phyloP scores from a whole-genome alignment of 495 filamentous ascomycete species.

The Xylaria telfairii region DNA sequence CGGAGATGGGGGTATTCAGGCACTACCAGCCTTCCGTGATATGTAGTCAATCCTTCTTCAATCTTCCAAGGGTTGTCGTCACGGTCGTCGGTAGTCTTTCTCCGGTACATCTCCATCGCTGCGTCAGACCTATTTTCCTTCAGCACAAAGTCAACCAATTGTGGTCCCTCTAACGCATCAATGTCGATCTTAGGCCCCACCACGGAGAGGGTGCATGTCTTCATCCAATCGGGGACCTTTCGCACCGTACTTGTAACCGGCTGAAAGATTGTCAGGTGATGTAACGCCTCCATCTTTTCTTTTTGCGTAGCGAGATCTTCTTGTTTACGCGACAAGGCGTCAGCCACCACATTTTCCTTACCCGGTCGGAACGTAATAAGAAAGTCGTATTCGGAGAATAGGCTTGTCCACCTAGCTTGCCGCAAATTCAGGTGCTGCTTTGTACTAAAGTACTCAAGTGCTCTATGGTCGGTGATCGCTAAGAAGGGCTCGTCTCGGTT shows the following conservation, averaged over 20 bases:
- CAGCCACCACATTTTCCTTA: background rate
- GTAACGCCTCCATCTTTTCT: background rate
- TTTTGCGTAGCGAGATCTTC: background rate
- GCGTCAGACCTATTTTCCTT: background rate
- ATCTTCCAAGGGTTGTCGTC: background rate
- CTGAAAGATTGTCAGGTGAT: background rate
- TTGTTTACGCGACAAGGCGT: background rate
- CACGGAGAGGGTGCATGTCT: no score
- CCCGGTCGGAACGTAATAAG: conserved; percentile 13
- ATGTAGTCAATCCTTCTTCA: background rate
- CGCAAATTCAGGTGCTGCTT: conserved; percentile 4
- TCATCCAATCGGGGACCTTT: no score
- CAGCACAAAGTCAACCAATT: background rate
- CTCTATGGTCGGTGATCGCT: background rate
- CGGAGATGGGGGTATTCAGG: background rate
- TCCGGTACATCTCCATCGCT: background rate
- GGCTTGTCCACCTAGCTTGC: background rate
- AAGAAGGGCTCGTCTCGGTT: conserved; percentile 22
- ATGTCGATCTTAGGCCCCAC: no score
- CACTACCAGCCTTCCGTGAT: background rate
- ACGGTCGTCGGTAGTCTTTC: background rate
- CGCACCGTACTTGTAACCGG: background rate
- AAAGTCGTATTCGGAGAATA: conserved; percentile 15
- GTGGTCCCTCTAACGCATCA: background rate
- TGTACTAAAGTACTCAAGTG: conserved; percentile 12